These are phyloP conservation scores for Fonsecaea pugnacius DNA, from an alignment of 2,329 filamentous ascomycete species.

Conservation along the genomic window DNA sequence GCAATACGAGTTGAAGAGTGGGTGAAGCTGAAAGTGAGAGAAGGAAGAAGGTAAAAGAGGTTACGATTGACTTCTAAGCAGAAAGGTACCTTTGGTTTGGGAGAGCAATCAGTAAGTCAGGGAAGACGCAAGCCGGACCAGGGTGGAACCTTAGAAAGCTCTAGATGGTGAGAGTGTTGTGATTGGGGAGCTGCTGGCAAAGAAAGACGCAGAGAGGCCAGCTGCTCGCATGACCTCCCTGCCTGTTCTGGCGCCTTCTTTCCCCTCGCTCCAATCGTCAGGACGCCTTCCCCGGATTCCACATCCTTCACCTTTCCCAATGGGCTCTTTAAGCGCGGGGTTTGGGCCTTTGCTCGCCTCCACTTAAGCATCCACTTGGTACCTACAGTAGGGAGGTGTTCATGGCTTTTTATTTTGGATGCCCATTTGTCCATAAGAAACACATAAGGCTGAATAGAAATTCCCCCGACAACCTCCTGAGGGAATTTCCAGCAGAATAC, in stretches of 20 bases:
- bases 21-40: not conserved
- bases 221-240: slow-evolving; percentile 33
- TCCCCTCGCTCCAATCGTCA: slow-evolving; percentile 28
- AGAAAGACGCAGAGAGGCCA: slow-evolving; percentile 4
- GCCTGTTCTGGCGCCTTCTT: slow-evolving; percentile 27
- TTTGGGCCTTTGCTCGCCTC: slow-evolving; percentile 9
- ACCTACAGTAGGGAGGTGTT: not conserved
- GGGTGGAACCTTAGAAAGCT: slow-evolving; percentile 21
- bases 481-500: not conserved
- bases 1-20: slow-evolving; percentile 11
- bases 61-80: slow-evolving; percentile 27
- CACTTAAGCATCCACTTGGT: slow-evolving; percentile 11
- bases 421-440: not conserved
- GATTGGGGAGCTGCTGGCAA: slow-evolving; percentile 14
- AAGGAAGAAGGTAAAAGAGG: slow-evolving; percentile 11
- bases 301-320: slow-evolving; percentile 9
- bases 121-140: slow-evolving; percentile 6
- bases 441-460: not conserved
- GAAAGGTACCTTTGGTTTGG: slow-evolving; percentile 9
- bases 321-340: slow-evolving; percentile 29
- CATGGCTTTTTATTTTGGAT: slow-evolving; percentile 7
- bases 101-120: slow-evolving; percentile 13
- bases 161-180: slow-evolving; percentile 10
- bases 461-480: not conserved
- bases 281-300: slow-evolving; percentile 33